Evolutionary conservation across 148 eudicot species (phyloP), one percentile per base, ranked within the genome.

Genomic region (Rhododendron henanense): DNA sequence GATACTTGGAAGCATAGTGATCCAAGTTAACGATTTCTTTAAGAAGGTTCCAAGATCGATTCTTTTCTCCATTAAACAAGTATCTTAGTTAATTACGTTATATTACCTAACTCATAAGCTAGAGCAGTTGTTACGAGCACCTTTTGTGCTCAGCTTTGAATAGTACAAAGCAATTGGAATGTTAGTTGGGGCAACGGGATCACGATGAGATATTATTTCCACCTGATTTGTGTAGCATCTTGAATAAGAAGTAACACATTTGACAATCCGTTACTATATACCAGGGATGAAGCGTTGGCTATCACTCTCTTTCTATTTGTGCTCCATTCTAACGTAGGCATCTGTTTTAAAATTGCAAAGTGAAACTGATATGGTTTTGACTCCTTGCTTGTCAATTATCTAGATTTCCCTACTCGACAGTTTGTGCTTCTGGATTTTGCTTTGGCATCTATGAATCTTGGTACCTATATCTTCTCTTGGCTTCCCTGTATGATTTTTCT

Each of bases 271-370:
- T 53, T 53, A 53, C 53, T 51, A 18, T 8, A 15, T 81, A 21
- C 45, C 45, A 21, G 55, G 15, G 48, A 21, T 18, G 28, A 65
- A 48, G 6, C 21, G 19, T 10, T 10, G 67, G 67, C 45, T 23
- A 81, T 81, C 67, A 81, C 45, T 55, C n/a, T 80, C 39, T 59
- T 23, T 81, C 21, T 81, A 79, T 57, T 37, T 81, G 83, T 51
- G 33, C 82, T 25, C 59, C 33, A 25, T 79, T n/a, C 81, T 44
- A 6, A 25, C 10, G 10, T 47, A 47, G 50, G 57, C 31, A 18
- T 15, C 31, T 79, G 37, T 47, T 28, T 25, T 47, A 25, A 48
- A 41, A 48, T 47, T 48, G 59, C 59, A 2, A 48, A 47, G 59
- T 25, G 59, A 79, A 79, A 11, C 31, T 41, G 53, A 47, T 44